phyloP scores from a whole-genome alignment of 1,139 yeast species.

The Hyphopichia wangnamkhiaoensis region DNA sequence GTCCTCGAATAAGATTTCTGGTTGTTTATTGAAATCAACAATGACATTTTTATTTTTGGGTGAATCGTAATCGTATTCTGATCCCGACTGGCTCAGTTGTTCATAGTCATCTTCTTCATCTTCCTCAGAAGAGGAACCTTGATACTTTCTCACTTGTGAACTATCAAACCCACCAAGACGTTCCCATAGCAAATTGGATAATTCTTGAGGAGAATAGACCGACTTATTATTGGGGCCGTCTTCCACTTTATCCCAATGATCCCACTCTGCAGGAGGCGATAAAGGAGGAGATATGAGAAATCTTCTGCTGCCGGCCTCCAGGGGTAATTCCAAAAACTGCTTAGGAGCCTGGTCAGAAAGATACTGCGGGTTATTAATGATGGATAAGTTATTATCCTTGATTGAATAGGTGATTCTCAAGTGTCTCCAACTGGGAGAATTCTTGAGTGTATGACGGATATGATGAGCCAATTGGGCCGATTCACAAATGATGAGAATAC shows the following conservation, averaged over 20 bases:
- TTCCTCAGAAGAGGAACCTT: conserved; percentile 15
- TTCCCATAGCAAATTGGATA: conserved; percentile 48
- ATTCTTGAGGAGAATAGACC: conserved; percentile 40
- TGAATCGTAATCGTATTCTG: no score
- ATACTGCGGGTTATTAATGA: conserved; percentile 1
- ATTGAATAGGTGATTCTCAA: conserved; percentile 33
- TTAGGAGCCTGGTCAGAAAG: conserved; percentile 9
- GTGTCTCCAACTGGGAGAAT: conserved; percentile 16
- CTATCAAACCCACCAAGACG: conserved; percentile 44
- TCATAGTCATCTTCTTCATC: conserved; percentile 4
- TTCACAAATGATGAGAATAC: conserved; percentile 40
- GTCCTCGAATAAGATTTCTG: conserved; percentile 41
- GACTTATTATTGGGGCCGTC: conserved; percentile 44
- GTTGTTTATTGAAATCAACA: conserved; percentile 22
- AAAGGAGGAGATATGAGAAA: conserved; percentile 50
- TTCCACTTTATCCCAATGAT: conserved; percentile 45
- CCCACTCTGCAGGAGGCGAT: conserved; percentile 52
- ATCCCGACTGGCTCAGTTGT: neutral
- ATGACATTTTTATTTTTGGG: conserved; percentile 8
- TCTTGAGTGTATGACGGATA: conserved; percentile 19
- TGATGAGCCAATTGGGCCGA: conserved; percentile 20
- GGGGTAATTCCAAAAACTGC: conserved; percentile 44
- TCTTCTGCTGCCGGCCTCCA: conserved; percentile 39
- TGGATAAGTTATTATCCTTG: conserved; percentile 29
- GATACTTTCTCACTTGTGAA: conserved; percentile 32